Conservation (phyloP, 306 rosid genomes). For the Prunus mongolica region DNA sequence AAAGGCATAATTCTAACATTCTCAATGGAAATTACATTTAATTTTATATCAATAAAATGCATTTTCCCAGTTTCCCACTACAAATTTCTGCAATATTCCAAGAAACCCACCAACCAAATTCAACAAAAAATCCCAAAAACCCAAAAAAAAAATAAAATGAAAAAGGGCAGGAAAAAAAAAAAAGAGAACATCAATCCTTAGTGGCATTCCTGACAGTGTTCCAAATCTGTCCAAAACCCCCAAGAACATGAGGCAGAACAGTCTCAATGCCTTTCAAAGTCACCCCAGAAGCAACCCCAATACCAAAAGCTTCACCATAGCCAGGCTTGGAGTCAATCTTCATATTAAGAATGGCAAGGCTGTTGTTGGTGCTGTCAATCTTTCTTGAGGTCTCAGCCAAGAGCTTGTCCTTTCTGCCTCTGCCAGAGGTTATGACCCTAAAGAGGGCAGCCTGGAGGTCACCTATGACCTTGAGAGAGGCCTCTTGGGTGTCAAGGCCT, state of each 20-base stretch:
- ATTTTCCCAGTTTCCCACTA: not conserved
- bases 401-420: slow-evolving; percentile 55
- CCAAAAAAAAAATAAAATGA: not conserved
- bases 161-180: not conserved
- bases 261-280: slow-evolving; percentile 50
- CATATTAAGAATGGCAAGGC: slow-evolving; percentile 60
- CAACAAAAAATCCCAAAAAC: not conserved
- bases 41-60: not conserved
- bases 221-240: slow-evolving; percentile 59
- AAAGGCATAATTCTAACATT: not conserved
- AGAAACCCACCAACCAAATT: not conserved
- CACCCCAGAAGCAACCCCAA: slow-evolving; percentile 75
- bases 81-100: not conserved
- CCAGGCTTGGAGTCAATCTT: slow-evolving; percentile 90
- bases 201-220: slow-evolving; percentile 37
- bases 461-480: slow-evolving; percentile 77
- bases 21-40: not conserved
- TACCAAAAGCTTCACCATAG: slow-evolving; percentile 48
- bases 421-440: slow-evolving; percentile 60
- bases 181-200: slow-evolving; percentile 21
- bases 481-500: slow-evolving; percentile 60
- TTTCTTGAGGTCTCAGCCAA: slow-evolving; percentile 56
- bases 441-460: slow-evolving; percentile 79
- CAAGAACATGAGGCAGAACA: slow-evolving; percentile 52
- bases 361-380: slow-evolving; percentile 43